Percentiles rank a stretch among this genome's conserved stretches.
Conservation (phyloP, 352 stramenopile genomes). For the Phytophthora melonis region DNA sequence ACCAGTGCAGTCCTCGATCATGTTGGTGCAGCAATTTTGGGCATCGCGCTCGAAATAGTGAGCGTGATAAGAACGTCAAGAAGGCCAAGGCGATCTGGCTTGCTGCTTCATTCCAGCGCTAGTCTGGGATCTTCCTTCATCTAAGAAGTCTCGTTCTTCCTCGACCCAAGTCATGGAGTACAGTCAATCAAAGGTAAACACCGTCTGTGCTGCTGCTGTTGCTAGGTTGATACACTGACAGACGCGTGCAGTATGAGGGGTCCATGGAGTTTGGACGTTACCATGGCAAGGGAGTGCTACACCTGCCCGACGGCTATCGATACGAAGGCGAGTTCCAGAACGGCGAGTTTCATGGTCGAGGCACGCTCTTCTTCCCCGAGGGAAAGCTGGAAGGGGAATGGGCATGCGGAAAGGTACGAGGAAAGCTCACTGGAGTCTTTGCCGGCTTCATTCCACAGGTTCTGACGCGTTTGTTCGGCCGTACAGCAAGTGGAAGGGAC, state of each 20-base stretch:
- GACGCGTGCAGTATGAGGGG: conserved; percentile 61
- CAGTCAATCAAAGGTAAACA: conserved; percentile 38
- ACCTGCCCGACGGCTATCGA: conserved; percentile 66
- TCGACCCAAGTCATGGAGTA: conserved; percentile 32
- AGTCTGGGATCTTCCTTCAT: neutral
- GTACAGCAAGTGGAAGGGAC: conserved; percentile 75
- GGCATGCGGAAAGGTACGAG: conserved; percentile 71
- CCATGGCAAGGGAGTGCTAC: conserved; percentile 62
- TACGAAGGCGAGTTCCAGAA: conserved; percentile 89
- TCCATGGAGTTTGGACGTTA: conserved; percentile 67
- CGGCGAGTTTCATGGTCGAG: conserved; percentile 80
- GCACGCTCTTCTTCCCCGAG: conserved; percentile 75
- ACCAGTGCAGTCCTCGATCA: no score
- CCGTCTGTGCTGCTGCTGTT: neutral
- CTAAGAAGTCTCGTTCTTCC: neutral
- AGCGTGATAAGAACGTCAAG: neutral
- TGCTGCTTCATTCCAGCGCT: neutral
- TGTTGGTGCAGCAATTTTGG: neutral
- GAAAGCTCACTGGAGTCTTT: neutral
- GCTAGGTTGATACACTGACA: neutral
- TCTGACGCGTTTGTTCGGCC: neutral
- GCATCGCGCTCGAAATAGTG: neutral
- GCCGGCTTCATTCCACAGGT: neutral
- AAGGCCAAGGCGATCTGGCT: conserved; percentile 16
- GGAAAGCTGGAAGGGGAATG: conserved; percentile 77